Percentiles rank a stretch among this genome's conserved stretches.
Conservation (phyloP, 2,329 filamentous ascomycete genomes). For the Calcarisporium arbuscula region DNA sequence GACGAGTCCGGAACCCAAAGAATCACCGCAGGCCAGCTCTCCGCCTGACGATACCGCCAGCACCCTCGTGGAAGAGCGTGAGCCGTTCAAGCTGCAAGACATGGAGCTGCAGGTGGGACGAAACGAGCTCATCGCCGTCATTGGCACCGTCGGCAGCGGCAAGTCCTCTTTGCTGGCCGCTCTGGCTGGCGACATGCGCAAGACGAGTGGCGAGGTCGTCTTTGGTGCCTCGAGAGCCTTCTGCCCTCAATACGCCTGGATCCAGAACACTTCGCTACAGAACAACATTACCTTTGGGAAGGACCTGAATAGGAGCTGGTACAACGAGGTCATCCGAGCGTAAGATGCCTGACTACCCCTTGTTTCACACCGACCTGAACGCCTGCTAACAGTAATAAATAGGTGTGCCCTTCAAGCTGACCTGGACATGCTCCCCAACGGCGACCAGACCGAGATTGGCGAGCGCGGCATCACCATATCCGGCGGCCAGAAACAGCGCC, state of each 20-base stretch:
- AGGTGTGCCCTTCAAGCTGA: slow-evolving; percentile 78
- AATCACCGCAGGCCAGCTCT: slow-evolving; percentile 22
- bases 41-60: slow-evolving; percentile 43
- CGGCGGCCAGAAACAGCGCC: slow-evolving; percentile 87
- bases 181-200: slow-evolving; percentile 89
- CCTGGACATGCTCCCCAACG: slow-evolving; percentile 85
- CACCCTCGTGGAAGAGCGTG: slow-evolving; percentile 49
- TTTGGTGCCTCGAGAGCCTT: slow-evolving; percentile 80
- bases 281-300: slow-evolving; percentile 92
- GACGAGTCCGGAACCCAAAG: slow-evolving; percentile 25
- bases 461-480: slow-evolving; percentile 94
- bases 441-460: slow-evolving; percentile 87
- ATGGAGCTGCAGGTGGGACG: slow-evolving; percentile 63
- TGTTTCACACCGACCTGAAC: not conserved
- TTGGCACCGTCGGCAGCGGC: slow-evolving; percentile 81
- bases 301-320: slow-evolving; percentile 69
- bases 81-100: slow-evolving; percentile 67
- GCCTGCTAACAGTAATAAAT: slow-evolving; percentile 12
- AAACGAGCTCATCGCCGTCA: slow-evolving; percentile 77
- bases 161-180: slow-evolving; percentile 87
- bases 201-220: slow-evolving; percentile 65
- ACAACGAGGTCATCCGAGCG: slow-evolving; percentile 74
- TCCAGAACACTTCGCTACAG: slow-evolving; percentile 81
- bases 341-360: too few species aligned
- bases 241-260: slow-evolving; percentile 96